Conservation (phyloP, 2,329 filamentous ascomycete species). For the Cryphonectria carpinicola region DNA sequence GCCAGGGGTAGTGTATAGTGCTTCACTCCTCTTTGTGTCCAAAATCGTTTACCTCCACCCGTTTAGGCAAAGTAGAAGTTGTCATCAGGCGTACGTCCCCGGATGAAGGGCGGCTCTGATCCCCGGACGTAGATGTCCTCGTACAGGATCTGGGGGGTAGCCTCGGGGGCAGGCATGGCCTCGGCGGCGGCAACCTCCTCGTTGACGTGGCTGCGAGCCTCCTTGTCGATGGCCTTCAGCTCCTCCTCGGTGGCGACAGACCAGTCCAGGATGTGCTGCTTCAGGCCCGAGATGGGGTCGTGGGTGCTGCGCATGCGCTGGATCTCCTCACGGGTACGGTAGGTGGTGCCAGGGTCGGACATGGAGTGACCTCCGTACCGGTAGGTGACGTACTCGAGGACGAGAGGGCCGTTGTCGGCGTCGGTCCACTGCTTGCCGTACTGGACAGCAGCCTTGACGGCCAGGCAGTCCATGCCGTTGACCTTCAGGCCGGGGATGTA, state of each 20-base stretch:
- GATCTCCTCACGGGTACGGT: conserved; percentile 98
- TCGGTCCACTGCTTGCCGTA: conserved; percentile 89
- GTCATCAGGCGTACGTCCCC: conserved; percentile 88
- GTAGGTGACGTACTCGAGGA: conserved; percentile 99
- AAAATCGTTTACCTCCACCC: conserved; percentile 30
- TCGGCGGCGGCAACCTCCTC: conserved; percentile 89
- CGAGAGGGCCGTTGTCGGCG: conserved; percentile 86
- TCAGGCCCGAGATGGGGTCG: conserved; percentile 96
- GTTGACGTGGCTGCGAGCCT: conserved; percentile 83
- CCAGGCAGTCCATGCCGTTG: conserved; percentile 99
- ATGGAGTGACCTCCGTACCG: conserved; percentile 99
- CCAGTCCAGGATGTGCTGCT: conserved; percentile 98
- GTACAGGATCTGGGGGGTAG: conserved; percentile 81
- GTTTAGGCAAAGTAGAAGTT: conserved; percentile 80
- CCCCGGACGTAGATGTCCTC: conserved; percentile 96
- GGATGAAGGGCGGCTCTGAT: conserved; percentile 84
- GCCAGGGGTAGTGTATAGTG: conserved; percentile 13
- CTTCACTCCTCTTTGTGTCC: conserved; percentile 31
- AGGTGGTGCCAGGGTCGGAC: conserved; percentile 99
- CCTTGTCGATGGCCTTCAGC: conserved; percentile 95
- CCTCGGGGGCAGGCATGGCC: conserved; percentile 80
- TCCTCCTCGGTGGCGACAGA: conserved; percentile 88
- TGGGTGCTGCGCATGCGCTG: conserved; percentile 99
- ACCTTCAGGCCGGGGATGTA: conserved; percentile 99
- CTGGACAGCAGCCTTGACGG: conserved; percentile 93